Percentiles rank a stretch among this genome's conserved stretches.
These are phyloP conservation scores for Coemansia guatemalensis DNA, from an alignment of 192 early-diverging fungal species.

Conservation along the genomic window DNA sequence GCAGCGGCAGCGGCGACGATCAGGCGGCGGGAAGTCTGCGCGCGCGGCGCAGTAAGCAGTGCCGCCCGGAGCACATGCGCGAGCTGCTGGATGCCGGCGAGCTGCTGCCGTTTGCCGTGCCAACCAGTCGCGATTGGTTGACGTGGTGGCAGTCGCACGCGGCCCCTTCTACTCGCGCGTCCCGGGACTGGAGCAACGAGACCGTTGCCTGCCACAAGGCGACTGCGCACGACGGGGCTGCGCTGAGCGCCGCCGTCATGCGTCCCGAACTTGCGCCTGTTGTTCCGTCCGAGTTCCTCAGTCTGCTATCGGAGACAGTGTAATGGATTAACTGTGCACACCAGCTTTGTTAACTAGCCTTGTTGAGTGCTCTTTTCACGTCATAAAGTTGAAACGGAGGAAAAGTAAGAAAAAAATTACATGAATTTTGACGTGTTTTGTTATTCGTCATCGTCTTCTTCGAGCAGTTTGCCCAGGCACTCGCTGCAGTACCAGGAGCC, in stretches of 20 bases:
- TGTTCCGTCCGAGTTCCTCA: conserved; percentile 49
- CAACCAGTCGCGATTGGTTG: conserved; percentile 56
- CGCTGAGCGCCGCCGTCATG: not conserved
- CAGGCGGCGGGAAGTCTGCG: conserved; percentile 38
- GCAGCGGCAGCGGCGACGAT: conserved; percentile 11
- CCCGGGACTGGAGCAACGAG: conserved; percentile 51
- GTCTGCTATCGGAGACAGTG: conserved; percentile 24
- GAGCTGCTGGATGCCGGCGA: conserved; percentile 58
- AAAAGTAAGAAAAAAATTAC: conserved; percentile 1
- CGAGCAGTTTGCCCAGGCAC: conserved; percentile 45
- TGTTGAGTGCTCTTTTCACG: too few relatives aligned
- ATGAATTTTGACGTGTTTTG: not conserved
- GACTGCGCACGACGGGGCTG: not conserved
- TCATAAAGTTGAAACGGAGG: too few relatives aligned
- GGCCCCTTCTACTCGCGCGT: not conserved
- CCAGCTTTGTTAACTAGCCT: not conserved
- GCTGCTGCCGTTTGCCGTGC: conserved; percentile 62
- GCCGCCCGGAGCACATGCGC: conserved; percentile 50
- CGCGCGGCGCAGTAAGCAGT: conserved; percentile 52
- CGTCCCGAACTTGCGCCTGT: conserved; percentile 38
- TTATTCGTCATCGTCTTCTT: conserved; percentile 29
- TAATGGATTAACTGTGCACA: conserved; percentile 1
- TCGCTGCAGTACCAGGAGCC: conserved; percentile 59
- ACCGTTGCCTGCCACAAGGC: conserved; percentile 28
- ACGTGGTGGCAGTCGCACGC: conserved; percentile 42